Percentiles rank a stretch among this genome's conserved stretches.
Evolutionary conservation across 495 filamentous ascomycete species (phyloP).

Genomic region (Penicillium argentinense): DNA sequence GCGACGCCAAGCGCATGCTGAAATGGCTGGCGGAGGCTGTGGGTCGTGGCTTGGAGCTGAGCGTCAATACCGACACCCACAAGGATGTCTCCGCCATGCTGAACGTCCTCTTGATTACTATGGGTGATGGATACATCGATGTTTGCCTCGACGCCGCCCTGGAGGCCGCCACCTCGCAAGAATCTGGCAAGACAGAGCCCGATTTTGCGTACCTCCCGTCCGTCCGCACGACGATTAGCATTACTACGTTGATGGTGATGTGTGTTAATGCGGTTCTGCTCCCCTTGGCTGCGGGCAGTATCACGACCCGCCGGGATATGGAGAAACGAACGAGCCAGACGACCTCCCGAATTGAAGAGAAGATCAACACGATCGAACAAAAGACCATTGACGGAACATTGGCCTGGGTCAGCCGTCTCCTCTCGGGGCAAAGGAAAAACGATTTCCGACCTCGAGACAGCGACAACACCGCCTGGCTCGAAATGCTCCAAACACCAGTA

Average conservation of each 20-base stretch:
- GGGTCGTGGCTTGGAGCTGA: constrained; percentile 86
- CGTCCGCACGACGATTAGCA: constrained; percentile 78
- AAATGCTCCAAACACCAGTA: constrained; percentile 78
- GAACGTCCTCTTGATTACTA: constrained; percentile 78
- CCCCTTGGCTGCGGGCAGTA: constrained; percentile 80
- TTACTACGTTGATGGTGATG: constrained; percentile 88
- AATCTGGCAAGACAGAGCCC: constrained; percentile 76
- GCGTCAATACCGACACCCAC: constrained; percentile 80
- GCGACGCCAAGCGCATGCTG: constrained; percentile 92
- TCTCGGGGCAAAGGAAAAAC: constrained; percentile 80
- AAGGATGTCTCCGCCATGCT: constrained; percentile 90
- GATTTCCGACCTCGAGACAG: constrained; percentile 92
- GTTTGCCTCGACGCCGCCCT: constrained; percentile 86
- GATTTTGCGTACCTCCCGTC: constrained; percentile 81
- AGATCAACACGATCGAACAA: constrained; percentile 82
- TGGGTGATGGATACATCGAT: constrained; percentile 94
- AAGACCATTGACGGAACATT: constrained; percentile 80
- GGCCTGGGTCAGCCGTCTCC: constrained; percentile 72
- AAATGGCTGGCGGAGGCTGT: constrained; percentile 98
- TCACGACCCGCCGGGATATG: constrained; percentile 87
- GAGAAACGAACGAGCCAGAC: constrained; percentile 75
- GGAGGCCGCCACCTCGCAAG: constrained; percentile 72
- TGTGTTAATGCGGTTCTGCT: constrained; percentile 90
- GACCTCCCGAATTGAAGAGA: constrained; percentile 79
- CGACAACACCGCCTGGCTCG: constrained; percentile 68